phyloP scores from a whole-genome alignment of 2,329 filamentous ascomycete species.

The Nigrograna mackinnonii region DNA sequence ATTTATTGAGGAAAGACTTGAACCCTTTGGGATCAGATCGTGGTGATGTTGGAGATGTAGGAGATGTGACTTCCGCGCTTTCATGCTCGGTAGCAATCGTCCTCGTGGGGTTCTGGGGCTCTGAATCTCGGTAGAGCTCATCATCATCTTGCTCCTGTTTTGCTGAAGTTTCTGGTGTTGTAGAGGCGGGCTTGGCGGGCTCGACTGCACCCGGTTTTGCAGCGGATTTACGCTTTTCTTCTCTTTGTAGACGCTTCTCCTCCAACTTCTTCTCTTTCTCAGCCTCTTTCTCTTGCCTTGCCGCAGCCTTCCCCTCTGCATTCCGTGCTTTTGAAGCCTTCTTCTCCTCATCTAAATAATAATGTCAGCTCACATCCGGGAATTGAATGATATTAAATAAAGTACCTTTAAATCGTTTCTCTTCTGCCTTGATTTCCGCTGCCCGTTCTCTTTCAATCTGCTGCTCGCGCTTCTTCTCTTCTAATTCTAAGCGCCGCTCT shows the following conservation, averaged over 20 bases:
- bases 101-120: no score
- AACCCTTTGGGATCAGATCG: slow-evolving; percentile 33
- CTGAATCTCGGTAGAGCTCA: no score
- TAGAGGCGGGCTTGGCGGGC: no score
- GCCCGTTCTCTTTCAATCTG: slow-evolving; percentile 57
- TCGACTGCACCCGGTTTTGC: no score
- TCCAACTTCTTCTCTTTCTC: slow-evolving; percentile 56
- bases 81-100: slow-evolving; percentile 1
- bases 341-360: slow-evolving; percentile 58
- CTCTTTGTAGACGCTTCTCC: slow-evolving; percentile 53
- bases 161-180: no score
- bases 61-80: slow-evolving; percentile 23
- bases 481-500: slow-evolving; percentile 65
- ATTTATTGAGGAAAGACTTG: slow-evolving; percentile 40
- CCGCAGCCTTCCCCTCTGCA: slow-evolving; percentile 52
- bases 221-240: slow-evolving; percentile 59
- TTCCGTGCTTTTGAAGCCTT: slow-evolving; percentile 50
- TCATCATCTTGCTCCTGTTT: no score
- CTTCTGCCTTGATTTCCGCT: slow-evolving; percentile 49
- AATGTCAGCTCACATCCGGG: no score
- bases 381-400: no score
- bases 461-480: slow-evolving; percentile 65
- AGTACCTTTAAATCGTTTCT: slow-evolving; percentile 61
- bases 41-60: slow-evolving; percentile 28
- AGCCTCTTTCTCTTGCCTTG: slow-evolving; percentile 41